These are phyloP conservation scores for Lactarius evosmus DNA, from an alignment of 768 basidiomycete genomes.

Conservation along the genomic window DNA sequence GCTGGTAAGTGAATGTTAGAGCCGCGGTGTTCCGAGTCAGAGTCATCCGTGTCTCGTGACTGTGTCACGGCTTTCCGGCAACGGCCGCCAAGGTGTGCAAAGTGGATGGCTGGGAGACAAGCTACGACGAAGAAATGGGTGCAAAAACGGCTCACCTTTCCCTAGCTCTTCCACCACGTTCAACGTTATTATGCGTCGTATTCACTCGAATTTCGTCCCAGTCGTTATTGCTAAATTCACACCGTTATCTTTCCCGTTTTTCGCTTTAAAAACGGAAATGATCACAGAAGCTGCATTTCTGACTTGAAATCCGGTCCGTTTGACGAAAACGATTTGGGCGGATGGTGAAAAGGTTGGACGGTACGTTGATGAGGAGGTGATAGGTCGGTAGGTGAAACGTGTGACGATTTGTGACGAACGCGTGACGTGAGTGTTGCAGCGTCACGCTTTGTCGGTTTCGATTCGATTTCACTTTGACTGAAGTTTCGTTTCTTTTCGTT, in stretches of 20 bases:
- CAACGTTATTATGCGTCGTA: constrained; percentile 16
- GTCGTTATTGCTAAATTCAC: background rate
- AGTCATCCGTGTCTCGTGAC: no score
- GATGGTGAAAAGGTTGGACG: constrained; percentile 9
- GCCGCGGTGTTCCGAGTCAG: no score
- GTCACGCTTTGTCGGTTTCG: constrained; percentile 21
- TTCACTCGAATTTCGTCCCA: constrained; percentile 9
- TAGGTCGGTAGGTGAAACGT: background rate
- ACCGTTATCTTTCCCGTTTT: background rate
- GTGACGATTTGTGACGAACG: constrained; percentile 24
- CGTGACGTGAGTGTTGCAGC: constrained; percentile 22
- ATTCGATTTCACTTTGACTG: constrained; percentile 18
- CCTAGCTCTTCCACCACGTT: constrained; percentile 22
- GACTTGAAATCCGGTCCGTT: constrained; percentile 14
- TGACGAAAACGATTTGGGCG: constrained; percentile 7
- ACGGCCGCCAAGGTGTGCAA: constrained; percentile 26
- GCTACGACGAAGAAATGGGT: constrained; percentile 26
- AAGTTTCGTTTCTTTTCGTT: constrained; percentile 4
- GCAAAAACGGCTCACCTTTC: constrained; percentile 21
- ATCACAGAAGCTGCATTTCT: background rate
- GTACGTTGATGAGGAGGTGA: constrained; percentile 24
- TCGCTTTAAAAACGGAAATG: constrained; percentile 11
- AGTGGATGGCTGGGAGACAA: constrained; percentile 20
- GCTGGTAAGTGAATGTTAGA: no score
- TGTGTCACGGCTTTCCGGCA: constrained; percentile 23